phyloP scores from a whole-genome alignment of 192 early-diverging fungal species.

The Backusella liffmaniae region DNA sequence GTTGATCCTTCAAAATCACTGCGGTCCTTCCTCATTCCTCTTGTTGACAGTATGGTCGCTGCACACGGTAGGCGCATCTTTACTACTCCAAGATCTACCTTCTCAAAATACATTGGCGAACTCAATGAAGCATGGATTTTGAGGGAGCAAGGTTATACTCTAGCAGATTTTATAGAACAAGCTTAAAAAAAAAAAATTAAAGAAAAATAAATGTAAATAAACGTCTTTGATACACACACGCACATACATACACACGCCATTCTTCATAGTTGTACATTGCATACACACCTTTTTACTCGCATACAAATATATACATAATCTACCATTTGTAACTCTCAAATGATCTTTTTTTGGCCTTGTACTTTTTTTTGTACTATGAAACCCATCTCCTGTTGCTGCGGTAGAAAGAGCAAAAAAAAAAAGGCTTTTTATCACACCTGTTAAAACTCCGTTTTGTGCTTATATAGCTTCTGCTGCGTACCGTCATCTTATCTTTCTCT shows the following conservation, averaged over 20 bases:
- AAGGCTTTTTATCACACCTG: neutral
- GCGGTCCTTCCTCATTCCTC: conserved; percentile 20
- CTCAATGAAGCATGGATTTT: conserved; percentile 22
- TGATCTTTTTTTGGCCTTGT: neutral
- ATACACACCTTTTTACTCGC: neutral
- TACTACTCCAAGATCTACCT: conserved; percentile 30
- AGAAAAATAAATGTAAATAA: conserved; percentile 6
- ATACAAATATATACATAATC: neutral
- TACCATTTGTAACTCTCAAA: neutral
- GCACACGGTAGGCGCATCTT: conserved; percentile 28
- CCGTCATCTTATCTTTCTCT: neutral
- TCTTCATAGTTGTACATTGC: too few relatives aligned
- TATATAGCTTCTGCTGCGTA: neutral
- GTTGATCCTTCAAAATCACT: conserved; percentile 29
- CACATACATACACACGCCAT: neutral
- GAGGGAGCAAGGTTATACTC: conserved; percentile 15
- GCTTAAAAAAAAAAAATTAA: neutral
- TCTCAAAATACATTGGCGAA: conserved; percentile 35
- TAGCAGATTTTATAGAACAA: conserved; percentile 7
- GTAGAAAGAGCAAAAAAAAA: neutral
- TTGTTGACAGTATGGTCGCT: conserved; percentile 37
- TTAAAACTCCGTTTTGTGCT: neutral
- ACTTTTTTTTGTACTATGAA: neutral
- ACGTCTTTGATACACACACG: neutral
- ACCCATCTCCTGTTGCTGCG: neutral